phyloP scores from a whole-genome alignment of 2,329 filamentous ascomycete genomes.

The Zasmidium citrigriseum region DNA sequence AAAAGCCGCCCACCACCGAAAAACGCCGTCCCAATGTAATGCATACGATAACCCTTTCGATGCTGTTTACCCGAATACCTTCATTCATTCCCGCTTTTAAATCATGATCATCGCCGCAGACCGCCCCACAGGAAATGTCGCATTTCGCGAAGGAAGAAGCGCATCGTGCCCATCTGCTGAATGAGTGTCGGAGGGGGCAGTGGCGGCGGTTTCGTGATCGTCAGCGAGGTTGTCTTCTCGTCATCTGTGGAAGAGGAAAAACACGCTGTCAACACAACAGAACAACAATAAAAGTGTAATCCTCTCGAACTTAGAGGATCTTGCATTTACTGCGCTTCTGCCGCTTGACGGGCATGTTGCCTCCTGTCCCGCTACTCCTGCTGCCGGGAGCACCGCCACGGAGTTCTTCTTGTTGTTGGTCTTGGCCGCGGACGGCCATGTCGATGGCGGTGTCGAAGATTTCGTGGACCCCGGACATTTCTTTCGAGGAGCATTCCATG shows the following conservation, averaged over 20 bases:
- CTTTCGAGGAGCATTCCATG: conserved; percentile 98
- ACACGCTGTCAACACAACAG: not conserved
- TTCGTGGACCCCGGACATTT: conserved; percentile 93
- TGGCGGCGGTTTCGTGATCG: not conserved
- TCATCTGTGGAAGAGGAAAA: conserved; percentile 5
- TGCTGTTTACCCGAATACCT: not conserved
- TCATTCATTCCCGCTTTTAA: not conserved
- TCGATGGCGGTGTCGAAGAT: conserved; percentile 92
- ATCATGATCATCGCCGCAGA: conserved; percentile 4
- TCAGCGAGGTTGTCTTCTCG: conserved; percentile 4
- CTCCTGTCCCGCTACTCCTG: conserved; percentile 39
- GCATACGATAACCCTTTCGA: conserved; percentile 8
- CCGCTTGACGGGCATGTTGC: conserved; percentile 53
- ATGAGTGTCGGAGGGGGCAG: conserved; percentile 8
- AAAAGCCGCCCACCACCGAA: not conserved
- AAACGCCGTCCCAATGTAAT: conserved; percentile 1
- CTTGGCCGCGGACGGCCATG: conserved; percentile 77
- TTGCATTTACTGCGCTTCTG: conserved; percentile 84
- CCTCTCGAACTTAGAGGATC: conserved; percentile 62
- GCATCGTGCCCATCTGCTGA: conserved; percentile 16
- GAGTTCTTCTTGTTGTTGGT: conserved; percentile 42
- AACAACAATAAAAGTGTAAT: not conserved
- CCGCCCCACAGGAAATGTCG: conserved; percentile 10
- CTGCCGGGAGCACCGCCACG: conserved; percentile 43
- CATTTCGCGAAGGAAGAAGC: conserved; percentile 15